Conservation (phyloP, 345 rosid species). For the Zanthoxylum bungeanum region DNA sequence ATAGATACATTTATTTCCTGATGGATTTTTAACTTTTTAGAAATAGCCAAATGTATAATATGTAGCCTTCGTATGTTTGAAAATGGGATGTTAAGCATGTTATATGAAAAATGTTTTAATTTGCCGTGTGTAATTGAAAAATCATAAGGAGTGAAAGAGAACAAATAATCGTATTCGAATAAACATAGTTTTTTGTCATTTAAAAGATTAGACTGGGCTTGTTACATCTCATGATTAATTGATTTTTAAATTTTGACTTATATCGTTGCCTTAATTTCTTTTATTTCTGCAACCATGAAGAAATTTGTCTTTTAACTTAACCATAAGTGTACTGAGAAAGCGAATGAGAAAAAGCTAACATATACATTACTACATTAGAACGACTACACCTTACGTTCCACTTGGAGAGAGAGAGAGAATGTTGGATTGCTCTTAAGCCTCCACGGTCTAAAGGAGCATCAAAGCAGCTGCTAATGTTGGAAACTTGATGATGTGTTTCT, state of each 20-base stretch:
- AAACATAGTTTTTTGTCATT: neutral
- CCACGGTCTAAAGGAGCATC: neutral
- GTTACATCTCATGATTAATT: neutral
- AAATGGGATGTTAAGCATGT: neutral
- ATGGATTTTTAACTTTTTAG: neutral
- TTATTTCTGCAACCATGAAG: neutral
- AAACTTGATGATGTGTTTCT: neutral
- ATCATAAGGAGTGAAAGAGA: neutral
- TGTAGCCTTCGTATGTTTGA: neutral
- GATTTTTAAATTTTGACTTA: neutral
- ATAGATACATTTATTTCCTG: neutral
- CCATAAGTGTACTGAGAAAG: neutral
- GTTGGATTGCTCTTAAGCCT: neutral
- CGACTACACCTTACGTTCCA: neutral
- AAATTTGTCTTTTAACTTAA: neutral
- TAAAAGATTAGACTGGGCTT: neutral
- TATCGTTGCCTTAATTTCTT: neutral
- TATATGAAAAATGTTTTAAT: neutral
- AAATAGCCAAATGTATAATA: neutral
- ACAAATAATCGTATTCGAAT: no score
- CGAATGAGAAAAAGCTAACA: neutral
- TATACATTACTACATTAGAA: neutral
- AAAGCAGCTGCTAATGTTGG: neutral
- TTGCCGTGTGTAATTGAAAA: neutral
- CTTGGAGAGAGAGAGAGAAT: neutral